These are phyloP conservation scores for Lachancea sp. DNA, from an alignment of 805 yeast genomes.

Conservation along the genomic window DNA sequence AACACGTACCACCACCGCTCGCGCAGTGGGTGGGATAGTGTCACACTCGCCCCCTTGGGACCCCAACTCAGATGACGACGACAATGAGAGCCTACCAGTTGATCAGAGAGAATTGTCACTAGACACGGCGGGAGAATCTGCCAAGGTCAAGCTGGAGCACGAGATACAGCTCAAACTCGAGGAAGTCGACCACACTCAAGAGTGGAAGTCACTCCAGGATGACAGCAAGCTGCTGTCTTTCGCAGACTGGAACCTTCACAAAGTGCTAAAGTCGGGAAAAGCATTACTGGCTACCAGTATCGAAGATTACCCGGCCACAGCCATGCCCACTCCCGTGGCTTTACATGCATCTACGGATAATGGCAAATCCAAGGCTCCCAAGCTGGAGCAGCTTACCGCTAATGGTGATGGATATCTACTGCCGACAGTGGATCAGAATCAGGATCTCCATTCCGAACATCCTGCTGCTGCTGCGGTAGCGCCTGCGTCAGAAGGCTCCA, in stretches of 20 bases:
- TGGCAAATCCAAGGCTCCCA: constrained; percentile 2
- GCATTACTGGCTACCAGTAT: constrained; percentile 25
- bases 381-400: constrained; percentile 3
- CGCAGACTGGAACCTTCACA: constrained; percentile 26
- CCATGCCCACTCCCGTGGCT: background rate
- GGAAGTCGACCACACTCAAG: constrained; percentile 22
- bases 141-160: constrained; percentile 32
- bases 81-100: constrained; percentile 12
- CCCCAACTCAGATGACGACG: constrained; percentile 49
- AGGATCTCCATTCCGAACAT: background rate
- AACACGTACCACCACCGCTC: constrained; percentile 88
- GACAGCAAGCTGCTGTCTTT: constrained; percentile 20
- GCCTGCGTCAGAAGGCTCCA: constrained; percentile 21
- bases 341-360: background rate
- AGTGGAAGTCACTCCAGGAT: constrained; percentile 21
- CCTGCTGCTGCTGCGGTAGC: background rate
- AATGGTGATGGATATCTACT: constrained; percentile 7
- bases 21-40: constrained; percentile 91
- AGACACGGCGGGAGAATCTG: constrained; percentile 19
- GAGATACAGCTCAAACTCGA: constrained; percentile 29
- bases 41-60: constrained; percentile 76
- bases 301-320: constrained; percentile 7
- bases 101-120: background rate
- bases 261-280: constrained; percentile 26
- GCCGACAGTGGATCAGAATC: constrained; percentile 6